phyloP scores from a whole-genome alignment of 768 basidiomycete genomes.

The Kwoniella mangroviensis region DNA sequence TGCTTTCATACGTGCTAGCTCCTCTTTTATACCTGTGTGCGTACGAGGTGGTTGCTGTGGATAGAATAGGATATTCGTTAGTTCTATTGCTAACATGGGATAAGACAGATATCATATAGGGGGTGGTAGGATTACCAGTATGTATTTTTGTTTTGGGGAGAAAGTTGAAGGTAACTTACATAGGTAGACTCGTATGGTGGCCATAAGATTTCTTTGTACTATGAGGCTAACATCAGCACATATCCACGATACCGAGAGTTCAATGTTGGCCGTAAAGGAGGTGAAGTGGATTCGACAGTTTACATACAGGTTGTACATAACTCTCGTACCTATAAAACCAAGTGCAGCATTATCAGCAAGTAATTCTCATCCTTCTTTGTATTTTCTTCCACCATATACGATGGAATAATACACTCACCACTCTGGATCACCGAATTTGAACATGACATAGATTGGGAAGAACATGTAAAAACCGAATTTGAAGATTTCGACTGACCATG shows the following conservation, averaged over 20 bases:
- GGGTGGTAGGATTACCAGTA: too few relatives aligned
- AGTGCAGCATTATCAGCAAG: conserved; percentile 1
- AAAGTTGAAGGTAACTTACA: conserved; percentile 23
- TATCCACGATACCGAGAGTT: too few relatives aligned
- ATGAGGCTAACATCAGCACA: neutral
- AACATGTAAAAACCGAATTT: conserved; percentile 56
- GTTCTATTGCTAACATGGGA: too few relatives aligned
- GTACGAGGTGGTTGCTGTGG: conserved; percentile 46
- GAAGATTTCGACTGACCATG: conserved; percentile 47
- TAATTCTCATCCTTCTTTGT: neutral
- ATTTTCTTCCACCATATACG: too few relatives aligned
- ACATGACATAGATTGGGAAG: conserved; percentile 50
- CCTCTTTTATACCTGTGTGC: conserved; percentile 33
- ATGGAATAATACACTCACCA: conserved; percentile 37
- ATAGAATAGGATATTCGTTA: too few relatives aligned
- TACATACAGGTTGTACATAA: conserved; percentile 43
- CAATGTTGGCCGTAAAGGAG: neutral
- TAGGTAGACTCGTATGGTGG: conserved; percentile 43
- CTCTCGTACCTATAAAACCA: conserved; percentile 37
- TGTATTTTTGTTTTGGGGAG: too few relatives aligned
- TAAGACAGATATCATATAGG: too few relatives aligned
- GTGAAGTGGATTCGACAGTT: neutral
- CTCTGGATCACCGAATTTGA: conserved; percentile 53
- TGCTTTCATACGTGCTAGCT: conserved; percentile 38
- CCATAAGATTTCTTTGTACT: conserved; percentile 48